Evolutionary conservation across 2,329 filamentous ascomycete species (phyloP).

Genomic region (Penicillium sp.): DNA sequence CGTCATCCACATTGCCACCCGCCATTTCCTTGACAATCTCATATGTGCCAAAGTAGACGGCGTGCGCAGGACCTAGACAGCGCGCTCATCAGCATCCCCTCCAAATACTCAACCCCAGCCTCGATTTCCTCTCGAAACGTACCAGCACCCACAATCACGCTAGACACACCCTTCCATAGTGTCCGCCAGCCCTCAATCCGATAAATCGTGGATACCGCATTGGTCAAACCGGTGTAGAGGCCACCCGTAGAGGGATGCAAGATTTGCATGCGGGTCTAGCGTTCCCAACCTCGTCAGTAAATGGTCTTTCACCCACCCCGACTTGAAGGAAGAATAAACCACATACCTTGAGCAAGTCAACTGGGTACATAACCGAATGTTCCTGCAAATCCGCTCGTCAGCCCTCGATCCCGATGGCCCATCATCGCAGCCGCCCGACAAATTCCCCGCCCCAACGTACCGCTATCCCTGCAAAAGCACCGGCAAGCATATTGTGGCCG

Average conservation of each 20-base stretch:
- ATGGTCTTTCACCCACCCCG: background rate
- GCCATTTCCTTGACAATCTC: constrained; percentile 95
- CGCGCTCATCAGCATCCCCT: constrained; percentile 24
- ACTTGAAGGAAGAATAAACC: background rate
- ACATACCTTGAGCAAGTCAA: constrained; percentile 93
- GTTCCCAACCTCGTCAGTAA: constrained; percentile 11
- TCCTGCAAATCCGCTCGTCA: constrained; percentile 61
- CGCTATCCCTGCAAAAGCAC: constrained; percentile 94
- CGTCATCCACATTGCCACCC: constrained; percentile 80
- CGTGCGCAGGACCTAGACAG: constrained; percentile 81
- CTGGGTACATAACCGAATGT: constrained; percentile 98
- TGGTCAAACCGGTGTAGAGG: constrained; percentile 85
- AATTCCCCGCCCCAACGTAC: constrained; percentile 55
- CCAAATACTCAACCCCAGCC: background rate
- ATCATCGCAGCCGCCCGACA: background rate
- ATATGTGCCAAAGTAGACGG: constrained; percentile 97
- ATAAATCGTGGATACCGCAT: constrained; percentile 90
- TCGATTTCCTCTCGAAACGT: constrained; percentile 34
- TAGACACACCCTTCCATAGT: constrained; percentile 94
- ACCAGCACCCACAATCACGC: constrained; percentile 94
- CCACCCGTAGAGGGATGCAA: constrained; percentile 78
- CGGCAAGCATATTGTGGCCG: constrained; percentile 90
- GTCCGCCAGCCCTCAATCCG: constrained; percentile 85
- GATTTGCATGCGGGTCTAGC: constrained; percentile 95
- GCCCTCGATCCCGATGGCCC: constrained; percentile 4